phyloP scores from a whole-genome alignment of 768 basidiomycete genomes.

The Goffeauzyma gilvescens region DNA sequence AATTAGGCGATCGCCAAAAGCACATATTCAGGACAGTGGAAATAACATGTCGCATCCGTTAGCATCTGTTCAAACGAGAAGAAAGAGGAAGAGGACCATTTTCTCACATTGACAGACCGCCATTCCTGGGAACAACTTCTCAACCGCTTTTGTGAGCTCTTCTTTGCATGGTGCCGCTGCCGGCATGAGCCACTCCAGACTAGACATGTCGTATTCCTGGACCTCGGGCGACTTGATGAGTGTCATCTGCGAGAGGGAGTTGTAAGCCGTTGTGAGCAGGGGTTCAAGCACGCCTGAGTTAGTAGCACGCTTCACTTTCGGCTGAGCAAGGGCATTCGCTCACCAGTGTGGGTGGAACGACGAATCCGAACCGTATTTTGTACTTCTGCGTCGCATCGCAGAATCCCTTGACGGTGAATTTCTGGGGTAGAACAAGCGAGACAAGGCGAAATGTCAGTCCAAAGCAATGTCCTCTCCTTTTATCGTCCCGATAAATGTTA shows the following conservation, averaged over 20 bases:
- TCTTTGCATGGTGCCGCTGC: conserved; percentile 65
- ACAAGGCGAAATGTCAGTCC: conserved; percentile 9
- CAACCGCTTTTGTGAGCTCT: conserved; percentile 41
- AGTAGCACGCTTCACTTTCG: neutral
- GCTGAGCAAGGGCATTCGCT: neutral
- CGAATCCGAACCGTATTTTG: conserved; percentile 37
- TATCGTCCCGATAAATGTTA: too few species aligned
- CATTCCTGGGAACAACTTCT: conserved; percentile 25
- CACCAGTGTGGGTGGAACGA: conserved; percentile 55
- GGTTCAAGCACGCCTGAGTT: neutral
- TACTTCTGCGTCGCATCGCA: conserved; percentile 37
- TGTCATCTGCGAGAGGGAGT: conserved; percentile 21
- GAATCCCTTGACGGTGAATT: conserved; percentile 7
- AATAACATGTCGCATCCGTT: neutral
- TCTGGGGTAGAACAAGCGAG: neutral
- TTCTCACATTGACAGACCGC: conserved; percentile 14
- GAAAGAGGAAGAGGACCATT: neutral
- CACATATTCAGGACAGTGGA: neutral
- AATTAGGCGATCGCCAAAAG: neutral
- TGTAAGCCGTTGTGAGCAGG: too few species aligned
- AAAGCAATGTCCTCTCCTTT: too few species aligned
- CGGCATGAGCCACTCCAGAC: conserved; percentile 43
- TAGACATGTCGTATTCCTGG: conserved; percentile 47
- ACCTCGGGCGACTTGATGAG: conserved; percentile 48
- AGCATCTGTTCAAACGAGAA: neutral